A percentile compares a stretch with the other conserved stretches of the same genome.
phyloP scores from a whole-genome alignment of 2,329 filamentous ascomycete genomes.

The Stachybotrys elegans region DNA sequence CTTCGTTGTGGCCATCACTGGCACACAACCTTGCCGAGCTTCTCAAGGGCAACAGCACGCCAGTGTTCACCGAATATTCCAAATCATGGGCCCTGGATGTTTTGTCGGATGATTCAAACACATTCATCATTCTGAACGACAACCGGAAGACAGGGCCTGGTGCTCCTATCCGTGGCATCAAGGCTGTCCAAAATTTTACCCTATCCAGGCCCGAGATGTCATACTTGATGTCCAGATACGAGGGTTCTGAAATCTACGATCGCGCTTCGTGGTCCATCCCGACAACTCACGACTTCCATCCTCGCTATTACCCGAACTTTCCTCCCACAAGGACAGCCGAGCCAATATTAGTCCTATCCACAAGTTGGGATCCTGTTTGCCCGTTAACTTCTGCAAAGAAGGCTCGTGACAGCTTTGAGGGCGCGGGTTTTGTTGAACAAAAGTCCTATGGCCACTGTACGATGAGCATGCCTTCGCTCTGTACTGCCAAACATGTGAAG shows the following conservation, averaged over 20 bases:
- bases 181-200: constrained; percentile 12
- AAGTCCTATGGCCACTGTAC: constrained; percentile 39
- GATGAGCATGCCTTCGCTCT: constrained; percentile 29
- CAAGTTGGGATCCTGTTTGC: constrained; percentile 44
- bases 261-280: constrained; percentile 22
- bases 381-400: constrained; percentile 31
- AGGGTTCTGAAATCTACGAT: constrained; percentile 1
- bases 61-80: constrained; percentile 27
- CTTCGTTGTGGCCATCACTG: constrained; percentile 28
- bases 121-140: background rate
- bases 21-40: constrained; percentile 27
- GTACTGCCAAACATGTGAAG: constrained; percentile 28
- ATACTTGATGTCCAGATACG: constrained; percentile 17
- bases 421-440: constrained; percentile 33
- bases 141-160: background rate
- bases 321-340: constrained; percentile 25
- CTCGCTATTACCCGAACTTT: constrained; percentile 2
- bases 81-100: constrained; percentile 7
- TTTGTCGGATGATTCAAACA: background rate
- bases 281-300: constrained; percentile 21
- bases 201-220: constrained; percentile 23
- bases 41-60: constrained; percentile 34
- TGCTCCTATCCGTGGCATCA: background rate
- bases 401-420: constrained; percentile 28
- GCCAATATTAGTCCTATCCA: constrained; percentile 26